Evolutionary conservation across 148 eudicot genomes (phyloP).

Genomic region (Chenopodium quinoa): DNA sequence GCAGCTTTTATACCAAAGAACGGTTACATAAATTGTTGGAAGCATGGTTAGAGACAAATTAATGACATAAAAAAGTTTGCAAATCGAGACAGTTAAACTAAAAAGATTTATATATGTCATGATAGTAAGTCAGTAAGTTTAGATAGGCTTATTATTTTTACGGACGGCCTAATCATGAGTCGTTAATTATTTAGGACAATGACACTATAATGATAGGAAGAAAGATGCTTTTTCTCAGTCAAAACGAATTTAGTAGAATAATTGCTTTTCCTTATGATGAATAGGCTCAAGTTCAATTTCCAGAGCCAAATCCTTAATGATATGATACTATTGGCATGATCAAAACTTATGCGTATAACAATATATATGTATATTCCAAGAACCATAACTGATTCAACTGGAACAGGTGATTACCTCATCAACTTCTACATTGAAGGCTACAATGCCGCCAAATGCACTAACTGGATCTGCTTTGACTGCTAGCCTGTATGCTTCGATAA

Average conservation of each 20-base stretch:
- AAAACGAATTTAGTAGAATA: neutral
- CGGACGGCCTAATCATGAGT: neutral
- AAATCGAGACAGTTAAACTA: neutral
- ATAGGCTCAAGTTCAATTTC: neutral
- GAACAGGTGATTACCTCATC: conserved; percentile 60
- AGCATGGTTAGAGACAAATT: neutral
- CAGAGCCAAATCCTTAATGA: neutral
- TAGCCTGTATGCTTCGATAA: conserved; percentile 83
- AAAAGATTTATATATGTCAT: neutral
- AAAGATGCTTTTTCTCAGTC: neutral
- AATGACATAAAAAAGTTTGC: neutral
- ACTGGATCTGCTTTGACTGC: conserved; percentile 97
- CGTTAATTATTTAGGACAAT: neutral
- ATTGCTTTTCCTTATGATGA: neutral
- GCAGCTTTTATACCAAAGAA: neutral
- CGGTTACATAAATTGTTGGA: neutral
- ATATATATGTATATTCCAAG: neutral
- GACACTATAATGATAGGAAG: neutral
- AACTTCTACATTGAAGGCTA: conserved; percentile 89
- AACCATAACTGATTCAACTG: neutral
- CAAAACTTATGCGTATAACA: too few relatives aligned
- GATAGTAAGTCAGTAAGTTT: too few relatives aligned
- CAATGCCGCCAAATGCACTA: conserved; percentile 98
- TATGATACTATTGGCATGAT: neutral
- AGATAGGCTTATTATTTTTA: neutral